Evolutionary conservation across 2,329 filamentous ascomycete genomes (phyloP), one percentile per base, ranked within the genome.

Genomic region (Fusarium sp.): DNA sequence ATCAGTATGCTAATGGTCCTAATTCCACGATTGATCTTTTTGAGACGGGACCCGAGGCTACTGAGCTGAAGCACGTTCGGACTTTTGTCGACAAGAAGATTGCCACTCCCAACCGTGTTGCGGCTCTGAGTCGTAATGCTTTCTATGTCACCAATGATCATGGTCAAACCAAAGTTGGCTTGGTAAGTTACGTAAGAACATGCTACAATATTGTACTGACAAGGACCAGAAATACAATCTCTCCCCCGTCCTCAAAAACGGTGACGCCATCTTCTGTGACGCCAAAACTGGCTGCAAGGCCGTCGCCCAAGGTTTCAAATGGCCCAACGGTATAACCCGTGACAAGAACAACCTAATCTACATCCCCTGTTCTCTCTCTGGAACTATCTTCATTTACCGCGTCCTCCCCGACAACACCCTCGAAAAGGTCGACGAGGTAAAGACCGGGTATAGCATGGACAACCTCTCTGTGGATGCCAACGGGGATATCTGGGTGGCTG

Each of bases 241-340:
- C 0, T 67, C 77, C 0, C 62, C 76, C 1, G 39, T 82, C 5
- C 7, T 82, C 1, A 72, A 70, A 6, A 72, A 67, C 1, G 80
- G 80, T 3, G 77, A 83, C 54, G 73, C 82, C 0, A 72, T 76
- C 1, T 78, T 79, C 60, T 84, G 82, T 52, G 63, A 70, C 14
- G 48, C 60, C 1, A 35, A 39, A 5, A 35, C 13, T 1, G 79
- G 74, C 14, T 80, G 80, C 67, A 76, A 63, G 23, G 60, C 71
- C 4, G 77, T 78, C 0, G 73, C 72, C 0, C 32, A 50, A 1
- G 75, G 78, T 10, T 72, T 80, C 4, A 66, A 68, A 14, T 80
- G 77, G 50, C 82, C 82, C 35, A 84, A 84, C 48, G 82, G 82
- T 1, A 71, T 83, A 2, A 67, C 66, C 1, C 71, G 32, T 2